Evolutionary conservation across 805 yeast species (phyloP).

Genomic region (Metschnikowia kunwiensis): DNA sequence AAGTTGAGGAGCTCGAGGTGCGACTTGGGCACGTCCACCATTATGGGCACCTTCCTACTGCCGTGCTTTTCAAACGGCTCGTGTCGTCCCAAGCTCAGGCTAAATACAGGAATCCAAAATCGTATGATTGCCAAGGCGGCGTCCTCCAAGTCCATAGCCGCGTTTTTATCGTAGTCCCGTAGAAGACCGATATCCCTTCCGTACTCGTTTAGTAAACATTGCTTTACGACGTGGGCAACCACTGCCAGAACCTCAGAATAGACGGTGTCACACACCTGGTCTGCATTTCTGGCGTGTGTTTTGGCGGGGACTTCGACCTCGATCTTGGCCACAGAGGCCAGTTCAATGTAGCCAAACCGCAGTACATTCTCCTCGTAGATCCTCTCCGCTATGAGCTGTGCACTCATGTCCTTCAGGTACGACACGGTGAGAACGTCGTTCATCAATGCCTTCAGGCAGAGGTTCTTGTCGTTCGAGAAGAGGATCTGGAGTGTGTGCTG

Average conservation of each 20-base stretch:
- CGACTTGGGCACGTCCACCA: constrained; percentile 17
- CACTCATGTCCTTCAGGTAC: constrained; percentile 43
- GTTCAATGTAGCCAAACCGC: constrained; percentile 22
- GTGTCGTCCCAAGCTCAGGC: constrained; percentile 39
- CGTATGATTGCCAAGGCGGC: constrained; percentile 40
- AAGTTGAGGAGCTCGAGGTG: constrained; percentile 33
- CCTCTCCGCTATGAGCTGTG: constrained; percentile 40
- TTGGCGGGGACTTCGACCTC: constrained; percentile 12
- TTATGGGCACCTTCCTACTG: constrained; percentile 10
- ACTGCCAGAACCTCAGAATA: constrained; percentile 42
- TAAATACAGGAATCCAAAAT: constrained; percentile 51
- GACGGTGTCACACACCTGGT: constrained; percentile 20
- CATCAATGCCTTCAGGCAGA: constrained; percentile 73
- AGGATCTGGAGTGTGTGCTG: constrained; percentile 48
- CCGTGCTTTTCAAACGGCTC: constrained; percentile 19
- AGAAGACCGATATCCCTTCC: constrained; percentile 55
- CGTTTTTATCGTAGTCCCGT: constrained; percentile 41
- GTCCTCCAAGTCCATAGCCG: constrained; percentile 36
- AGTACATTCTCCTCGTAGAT: constrained; percentile 35
- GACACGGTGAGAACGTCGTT: constrained; percentile 65
- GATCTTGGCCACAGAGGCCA: constrained; percentile 2
- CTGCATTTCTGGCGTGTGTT: neutral
- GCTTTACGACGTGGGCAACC: constrained; percentile 46
- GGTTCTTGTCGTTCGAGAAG: constrained; percentile 78
- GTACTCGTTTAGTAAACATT: constrained; percentile 51